Evolutionary conservation across 164 flowering plant species (phyloP).

Genomic region (Nymphaea colorata): DNA sequence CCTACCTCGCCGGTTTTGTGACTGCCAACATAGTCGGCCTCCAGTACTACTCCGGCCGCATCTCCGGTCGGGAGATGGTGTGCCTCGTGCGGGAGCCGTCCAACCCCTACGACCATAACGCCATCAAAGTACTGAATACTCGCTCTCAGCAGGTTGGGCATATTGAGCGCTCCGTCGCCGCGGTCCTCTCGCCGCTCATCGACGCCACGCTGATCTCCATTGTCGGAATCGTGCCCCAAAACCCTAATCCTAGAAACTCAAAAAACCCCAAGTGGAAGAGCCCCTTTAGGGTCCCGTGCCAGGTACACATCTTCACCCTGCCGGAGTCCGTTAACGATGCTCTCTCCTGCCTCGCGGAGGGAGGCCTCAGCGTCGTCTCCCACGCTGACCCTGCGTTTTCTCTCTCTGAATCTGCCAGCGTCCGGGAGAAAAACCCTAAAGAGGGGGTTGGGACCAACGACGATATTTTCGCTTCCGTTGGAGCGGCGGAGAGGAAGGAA

Average conservation of each 20-base stretch:
- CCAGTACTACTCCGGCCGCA: constrained; percentile 42
- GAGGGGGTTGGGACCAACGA: constrained; percentile 31
- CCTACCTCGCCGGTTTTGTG: constrained; percentile 51
- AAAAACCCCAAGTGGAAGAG: constrained; percentile 4
- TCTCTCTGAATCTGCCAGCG: constrained; percentile 47
- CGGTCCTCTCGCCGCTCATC: constrained; percentile 51
- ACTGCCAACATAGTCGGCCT: constrained; percentile 62
- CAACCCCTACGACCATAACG: constrained; percentile 55
- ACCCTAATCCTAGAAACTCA: constrained; percentile 3
- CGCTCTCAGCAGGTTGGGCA: constrained; percentile 55
- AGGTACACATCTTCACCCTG: constrained; percentile 55
- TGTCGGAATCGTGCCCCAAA: constrained; percentile 61
- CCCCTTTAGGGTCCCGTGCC: constrained; percentile 40
- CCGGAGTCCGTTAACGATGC: constrained; percentile 25
- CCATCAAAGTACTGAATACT: constrained; percentile 64
- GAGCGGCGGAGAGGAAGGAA: constrained; percentile 25
- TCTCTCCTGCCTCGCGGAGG: constrained; percentile 11
- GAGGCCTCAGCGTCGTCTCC: constrained; percentile 41
- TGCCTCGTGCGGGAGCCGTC: constrained; percentile 72
- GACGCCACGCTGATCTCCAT: constrained; percentile 27
- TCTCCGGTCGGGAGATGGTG: constrained; percentile 72
- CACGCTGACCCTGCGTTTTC: constrained; percentile 24
- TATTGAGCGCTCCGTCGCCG: constrained; percentile 46
- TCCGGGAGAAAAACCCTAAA: constrained; percentile 29
- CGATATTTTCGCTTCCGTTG: constrained; percentile 57